Evolutionary conservation across 306 rosid species (phyloP).

Genomic region (Trifolium pratense): DNA sequence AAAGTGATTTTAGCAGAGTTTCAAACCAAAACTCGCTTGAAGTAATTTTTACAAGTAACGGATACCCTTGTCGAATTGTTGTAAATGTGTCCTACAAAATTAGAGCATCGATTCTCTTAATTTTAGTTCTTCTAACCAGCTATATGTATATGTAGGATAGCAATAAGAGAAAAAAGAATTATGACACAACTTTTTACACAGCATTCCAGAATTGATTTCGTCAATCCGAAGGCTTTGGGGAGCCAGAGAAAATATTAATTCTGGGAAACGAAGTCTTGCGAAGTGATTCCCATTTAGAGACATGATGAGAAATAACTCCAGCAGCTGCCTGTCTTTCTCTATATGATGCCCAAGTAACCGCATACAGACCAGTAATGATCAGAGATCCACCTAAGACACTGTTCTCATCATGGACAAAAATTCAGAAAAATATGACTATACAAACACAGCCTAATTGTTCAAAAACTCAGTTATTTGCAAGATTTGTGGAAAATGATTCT

Average conservation of each 20-base stretch:
- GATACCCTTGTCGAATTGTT: constrained; percentile 4
- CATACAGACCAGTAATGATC: constrained; percentile 79
- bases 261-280: constrained; percentile 62
- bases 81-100: constrained; percentile 6
- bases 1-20: constrained; percentile 2
- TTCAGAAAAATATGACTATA: constrained; percentile 32
- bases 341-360: constrained; percentile 87
- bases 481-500: neutral
- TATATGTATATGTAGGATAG: constrained; percentile 7
- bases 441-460: constrained; percentile 3
- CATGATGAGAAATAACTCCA: constrained; percentile 56
- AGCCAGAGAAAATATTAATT: constrained; percentile 60
- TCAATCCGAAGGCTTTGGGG: constrained; percentile 74
- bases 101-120: neutral
- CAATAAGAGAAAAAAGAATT: constrained; percentile 26
- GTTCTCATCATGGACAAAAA: constrained; percentile 47
- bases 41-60: neutral
- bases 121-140: constrained; percentile 28
- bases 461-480: constrained; percentile 2
- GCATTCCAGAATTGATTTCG: constrained; percentile 1
- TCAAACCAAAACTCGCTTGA: neutral
- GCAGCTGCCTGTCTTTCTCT: constrained; percentile 68
- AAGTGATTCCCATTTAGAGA: constrained; percentile 52
- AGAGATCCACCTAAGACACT: constrained; percentile 84
- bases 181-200: constrained; percentile 43